These are phyloP conservation scores for Ophiostoma ips DNA, from an alignment of 2,329 filamentous ascomycete genomes.

Conservation along the genomic window DNA sequence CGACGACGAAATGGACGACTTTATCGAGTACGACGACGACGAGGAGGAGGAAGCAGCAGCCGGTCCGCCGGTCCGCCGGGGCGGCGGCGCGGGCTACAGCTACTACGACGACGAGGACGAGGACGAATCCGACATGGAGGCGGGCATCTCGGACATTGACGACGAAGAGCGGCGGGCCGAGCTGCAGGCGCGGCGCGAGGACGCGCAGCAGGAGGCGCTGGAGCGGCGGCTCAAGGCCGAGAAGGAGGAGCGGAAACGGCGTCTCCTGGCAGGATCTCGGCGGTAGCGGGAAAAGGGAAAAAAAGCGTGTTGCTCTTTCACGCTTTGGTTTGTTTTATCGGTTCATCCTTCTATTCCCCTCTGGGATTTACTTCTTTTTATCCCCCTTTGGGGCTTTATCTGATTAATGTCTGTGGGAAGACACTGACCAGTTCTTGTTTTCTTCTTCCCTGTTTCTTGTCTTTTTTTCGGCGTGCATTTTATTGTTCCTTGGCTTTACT, in stretches of 20 bases:
- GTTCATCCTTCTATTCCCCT: not conserved
- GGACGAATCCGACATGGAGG: conserved; percentile 66
- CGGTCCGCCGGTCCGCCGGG: conserved; percentile 13
- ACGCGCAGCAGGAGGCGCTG: conserved; percentile 47
- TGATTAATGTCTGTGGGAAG: too few relatives aligned
- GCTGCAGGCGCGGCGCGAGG: conserved; percentile 50
- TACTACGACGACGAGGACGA: conserved; percentile 39
- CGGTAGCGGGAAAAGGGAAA: not conserved
- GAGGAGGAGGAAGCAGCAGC: conserved; percentile 25
- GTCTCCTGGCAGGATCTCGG: conserved; percentile 4
- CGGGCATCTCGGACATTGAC: conserved; percentile 59
- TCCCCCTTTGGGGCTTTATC: too few relatives aligned
- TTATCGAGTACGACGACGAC: conserved; percentile 47
- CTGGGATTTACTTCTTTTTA: too few relatives aligned
- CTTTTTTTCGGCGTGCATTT: not conserved
- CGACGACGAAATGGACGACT: conserved; percentile 45
- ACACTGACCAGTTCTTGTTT: too few relatives aligned
- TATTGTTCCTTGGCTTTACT: not conserved
- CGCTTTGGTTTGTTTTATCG: not conserved
- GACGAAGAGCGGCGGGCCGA: conserved; percentile 53
- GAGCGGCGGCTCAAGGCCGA: conserved; percentile 48
- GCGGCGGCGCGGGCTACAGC: conserved; percentile 8
- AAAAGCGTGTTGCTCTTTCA: too few relatives aligned
- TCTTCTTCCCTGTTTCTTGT: not conserved
- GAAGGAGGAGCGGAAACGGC: conserved; percentile 41